phyloP scores from a whole-genome alignment of 73 alveolate genomes.

The Paramecium sonneborni region DNA sequence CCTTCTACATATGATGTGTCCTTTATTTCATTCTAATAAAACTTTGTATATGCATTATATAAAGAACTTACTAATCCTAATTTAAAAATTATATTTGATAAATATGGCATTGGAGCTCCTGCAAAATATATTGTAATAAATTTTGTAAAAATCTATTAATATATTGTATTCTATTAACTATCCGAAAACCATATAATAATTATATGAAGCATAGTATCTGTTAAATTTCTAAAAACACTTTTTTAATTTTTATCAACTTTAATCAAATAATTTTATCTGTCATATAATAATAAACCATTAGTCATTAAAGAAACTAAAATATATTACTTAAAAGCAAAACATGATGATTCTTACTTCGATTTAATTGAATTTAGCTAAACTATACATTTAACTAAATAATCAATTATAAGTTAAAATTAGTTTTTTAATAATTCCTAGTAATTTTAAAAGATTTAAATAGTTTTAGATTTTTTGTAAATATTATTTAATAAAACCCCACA shows the following conservation, averaged over 20 bases:
- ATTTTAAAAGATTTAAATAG: not conserved
- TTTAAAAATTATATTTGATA: not conserved
- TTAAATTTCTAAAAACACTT: not conserved
- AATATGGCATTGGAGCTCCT: slow-evolving; percentile 1
- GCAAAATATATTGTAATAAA: not conserved
- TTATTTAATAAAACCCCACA: not conserved
- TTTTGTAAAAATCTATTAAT: not conserved
- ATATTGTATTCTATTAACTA: not conserved
- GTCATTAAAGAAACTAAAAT: not conserved
- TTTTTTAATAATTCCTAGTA: not conserved
- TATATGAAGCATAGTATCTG: slow-evolving; percentile 2
- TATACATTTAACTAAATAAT: not conserved
- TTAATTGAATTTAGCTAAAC: not conserved
- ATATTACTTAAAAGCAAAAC: not conserved
- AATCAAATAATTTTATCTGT: not conserved
- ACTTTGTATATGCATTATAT: not conserved
- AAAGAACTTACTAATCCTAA: not conserved
- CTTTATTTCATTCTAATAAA: not conserved
- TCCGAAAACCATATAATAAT: slow-evolving; percentile 14
- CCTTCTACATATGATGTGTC: not conserved
- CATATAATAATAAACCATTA: not conserved
- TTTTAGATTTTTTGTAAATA: not conserved
- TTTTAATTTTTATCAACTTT: not conserved
- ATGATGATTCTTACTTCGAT: not conserved
- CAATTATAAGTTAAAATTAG: not conserved